These are phyloP conservation scores for Hypoxylon sp. DNA, from an alignment of 2,329 filamentous ascomycete genomes.

Conservation along the genomic window DNA sequence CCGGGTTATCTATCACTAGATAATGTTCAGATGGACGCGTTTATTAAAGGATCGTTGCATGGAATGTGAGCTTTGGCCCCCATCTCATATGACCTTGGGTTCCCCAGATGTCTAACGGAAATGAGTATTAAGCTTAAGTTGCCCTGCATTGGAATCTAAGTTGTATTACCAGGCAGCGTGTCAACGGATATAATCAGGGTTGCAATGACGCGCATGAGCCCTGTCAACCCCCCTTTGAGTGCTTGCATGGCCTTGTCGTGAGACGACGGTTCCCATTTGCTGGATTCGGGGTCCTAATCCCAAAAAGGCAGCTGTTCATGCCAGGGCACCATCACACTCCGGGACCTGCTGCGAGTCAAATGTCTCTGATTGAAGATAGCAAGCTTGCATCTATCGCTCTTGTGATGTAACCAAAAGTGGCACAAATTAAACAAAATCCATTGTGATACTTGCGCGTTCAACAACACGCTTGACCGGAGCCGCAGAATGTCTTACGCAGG, in stretches of 20 bases:
- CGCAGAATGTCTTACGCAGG: slow-evolving; percentile 35
- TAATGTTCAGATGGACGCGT: slow-evolving; percentile 29
- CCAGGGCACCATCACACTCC: slow-evolving; percentile 49
- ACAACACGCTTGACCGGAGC: slow-evolving; percentile 26
- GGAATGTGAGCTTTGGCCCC: slow-evolving; percentile 35
- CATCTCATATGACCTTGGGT: slow-evolving; percentile 41
- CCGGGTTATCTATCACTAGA: slow-evolving; percentile 36
- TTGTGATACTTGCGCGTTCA: slow-evolving; percentile 35
- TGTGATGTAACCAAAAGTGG: slow-evolving; percentile 36
- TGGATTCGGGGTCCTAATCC: slow-evolving; percentile 43
- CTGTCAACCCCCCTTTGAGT: slow-evolving; percentile 36
- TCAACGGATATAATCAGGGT: slow-evolving; percentile 42
- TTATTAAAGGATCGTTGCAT: slow-evolving; percentile 44
- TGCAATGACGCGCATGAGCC: slow-evolving; percentile 45
- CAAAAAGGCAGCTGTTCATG: slow-evolving; percentile 52
- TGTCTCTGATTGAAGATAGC: slow-evolving; percentile 41
- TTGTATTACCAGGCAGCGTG: slow-evolving; percentile 28
- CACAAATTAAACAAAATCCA: slow-evolving; percentile 30
- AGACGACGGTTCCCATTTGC: slow-evolving; percentile 45
- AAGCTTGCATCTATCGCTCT: slow-evolving; percentile 38
- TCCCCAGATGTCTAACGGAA: slow-evolving; percentile 29
- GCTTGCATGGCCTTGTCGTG: slow-evolving; percentile 37
- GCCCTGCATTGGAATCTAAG: slow-evolving; percentile 30
- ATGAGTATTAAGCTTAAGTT: slow-evolving; percentile 39
- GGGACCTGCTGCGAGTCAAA: slow-evolving; percentile 42